Evolutionary conservation across 192 early-diverging fungal genomes (phyloP).

Genomic region (Entomortierella chlamydospora): DNA sequence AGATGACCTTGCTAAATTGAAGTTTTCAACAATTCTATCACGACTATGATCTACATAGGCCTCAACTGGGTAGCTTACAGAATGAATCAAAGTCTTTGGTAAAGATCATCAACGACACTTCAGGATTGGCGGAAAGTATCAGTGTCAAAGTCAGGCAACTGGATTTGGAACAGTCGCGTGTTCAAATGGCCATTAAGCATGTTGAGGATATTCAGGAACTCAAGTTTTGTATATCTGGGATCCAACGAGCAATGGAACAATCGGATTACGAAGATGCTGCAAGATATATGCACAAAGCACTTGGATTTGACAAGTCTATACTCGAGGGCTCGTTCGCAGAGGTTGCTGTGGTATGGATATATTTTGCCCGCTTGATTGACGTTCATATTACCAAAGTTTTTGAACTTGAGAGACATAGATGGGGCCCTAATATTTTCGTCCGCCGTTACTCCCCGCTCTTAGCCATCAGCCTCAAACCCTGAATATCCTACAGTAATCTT

Average conservation of each 20-base stretch:
- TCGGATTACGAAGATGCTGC: conserved; percentile 79
- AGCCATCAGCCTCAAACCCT: conserved; percentile 65
- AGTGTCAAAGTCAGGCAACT: conserved; percentile 87
- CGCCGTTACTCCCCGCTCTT: conserved; percentile 7
- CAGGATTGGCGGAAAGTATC: conserved; percentile 82
- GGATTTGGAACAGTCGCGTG: conserved; percentile 83
- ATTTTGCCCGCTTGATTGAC: not conserved
- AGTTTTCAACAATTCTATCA: too few species aligned
- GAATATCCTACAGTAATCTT: conserved; percentile 67
- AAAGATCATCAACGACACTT: conserved; percentile 71
- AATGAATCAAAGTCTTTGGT: conserved; percentile 60
- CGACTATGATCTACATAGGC: too few species aligned
- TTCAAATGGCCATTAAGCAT: conserved; percentile 74
- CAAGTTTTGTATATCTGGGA: conserved; percentile 75
- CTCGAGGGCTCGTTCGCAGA: conserved; percentile 74
- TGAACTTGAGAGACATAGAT: not conserved
- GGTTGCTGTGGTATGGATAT: conserved; percentile 66
- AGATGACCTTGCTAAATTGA: too few species aligned
- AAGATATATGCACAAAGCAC: conserved; percentile 69
- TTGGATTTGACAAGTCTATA: conserved; percentile 65
- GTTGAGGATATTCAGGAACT: conserved; percentile 82
- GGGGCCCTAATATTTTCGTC: conserved; percentile 17
- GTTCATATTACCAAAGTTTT: not conserved
- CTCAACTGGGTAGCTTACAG: conserved; percentile 63
- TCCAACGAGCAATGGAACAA: conserved; percentile 69